phyloP scores from a whole-genome alignment of 148 eudicot genomes.

The Cornus controversa region DNA sequence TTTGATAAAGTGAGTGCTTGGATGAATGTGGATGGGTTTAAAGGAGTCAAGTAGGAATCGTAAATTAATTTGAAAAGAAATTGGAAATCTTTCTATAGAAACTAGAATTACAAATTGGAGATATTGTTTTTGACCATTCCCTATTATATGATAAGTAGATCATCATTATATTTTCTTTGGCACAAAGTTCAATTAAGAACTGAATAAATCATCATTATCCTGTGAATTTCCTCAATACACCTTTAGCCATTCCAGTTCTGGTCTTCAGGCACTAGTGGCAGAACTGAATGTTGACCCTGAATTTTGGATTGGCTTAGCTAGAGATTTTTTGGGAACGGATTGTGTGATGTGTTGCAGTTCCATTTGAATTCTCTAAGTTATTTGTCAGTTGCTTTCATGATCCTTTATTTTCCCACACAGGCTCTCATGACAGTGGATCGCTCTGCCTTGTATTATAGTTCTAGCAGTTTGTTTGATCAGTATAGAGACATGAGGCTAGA shows the following conservation, averaged over 20 bases:
- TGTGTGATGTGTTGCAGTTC: neutral
- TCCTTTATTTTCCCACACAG: conserved; percentile 11
- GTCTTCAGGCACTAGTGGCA: neutral
- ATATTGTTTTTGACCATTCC: neutral
- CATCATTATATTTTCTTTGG: too few species aligned
- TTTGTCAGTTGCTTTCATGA: conserved; percentile 3
- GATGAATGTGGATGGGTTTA: too few species aligned
- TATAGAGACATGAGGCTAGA: conserved; percentile 49
- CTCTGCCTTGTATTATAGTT: conserved; percentile 23
- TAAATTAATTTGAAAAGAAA: too few species aligned
- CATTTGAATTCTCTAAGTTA: conserved; percentile 1
- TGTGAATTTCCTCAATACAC: neutral
- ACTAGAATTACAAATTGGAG: neutral
- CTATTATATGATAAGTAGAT: too few species aligned
- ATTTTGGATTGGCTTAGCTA: neutral
- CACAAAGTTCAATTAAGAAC: too few species aligned
- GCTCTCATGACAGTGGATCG: conserved; percentile 25
- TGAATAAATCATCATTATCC: too few species aligned
- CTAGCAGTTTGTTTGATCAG: conserved; percentile 32
- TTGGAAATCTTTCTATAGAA: neutral
- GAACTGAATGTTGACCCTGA: conserved; percentile 6
- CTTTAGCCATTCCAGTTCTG: neutral
- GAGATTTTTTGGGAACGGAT: neutral
- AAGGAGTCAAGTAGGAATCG: too few species aligned
- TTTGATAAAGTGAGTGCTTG: neutral